Evolutionary conservation across 1,139 yeast species (phyloP).

Genomic region (Zygoascus hellenicus): DNA sequence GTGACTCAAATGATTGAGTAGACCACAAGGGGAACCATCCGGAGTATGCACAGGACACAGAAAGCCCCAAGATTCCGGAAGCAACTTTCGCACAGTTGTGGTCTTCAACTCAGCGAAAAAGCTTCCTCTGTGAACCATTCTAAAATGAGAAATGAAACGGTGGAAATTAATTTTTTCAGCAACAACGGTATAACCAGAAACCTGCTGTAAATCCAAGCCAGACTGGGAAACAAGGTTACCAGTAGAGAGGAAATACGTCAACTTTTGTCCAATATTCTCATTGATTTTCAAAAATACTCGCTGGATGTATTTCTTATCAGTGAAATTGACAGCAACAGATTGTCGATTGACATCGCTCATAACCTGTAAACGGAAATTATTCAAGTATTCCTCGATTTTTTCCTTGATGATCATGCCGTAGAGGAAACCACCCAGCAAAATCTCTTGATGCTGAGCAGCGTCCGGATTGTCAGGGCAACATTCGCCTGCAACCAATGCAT

Average conservation of each 20-base stretch:
- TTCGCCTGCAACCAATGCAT: slow-evolving; percentile 93
- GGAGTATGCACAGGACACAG: slow-evolving; percentile 99
- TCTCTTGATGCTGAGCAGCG: slow-evolving; percentile 98
- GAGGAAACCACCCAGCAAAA: slow-evolving; percentile 88
- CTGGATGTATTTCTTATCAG: slow-evolving; percentile 74
- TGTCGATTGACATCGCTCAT: slow-evolving; percentile 79
- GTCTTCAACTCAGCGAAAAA: slow-evolving; percentile 98
- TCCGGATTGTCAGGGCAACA: slow-evolving; percentile 98
- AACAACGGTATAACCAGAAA: slow-evolving; percentile 95
- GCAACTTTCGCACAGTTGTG: slow-evolving; percentile 89
- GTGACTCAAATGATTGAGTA: slow-evolving; percentile 92
- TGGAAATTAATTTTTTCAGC: slow-evolving; percentile 97
- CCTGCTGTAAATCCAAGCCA: slow-evolving; percentile 96
- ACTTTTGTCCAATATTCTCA: slow-evolving; percentile 90
- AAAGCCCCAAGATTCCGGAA: slow-evolving; percentile 99
- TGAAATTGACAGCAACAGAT: slow-evolving; percentile 66
- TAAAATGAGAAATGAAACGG: slow-evolving; percentile 92
- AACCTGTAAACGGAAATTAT: slow-evolving; percentile 64
- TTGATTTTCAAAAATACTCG: slow-evolving; percentile 75
- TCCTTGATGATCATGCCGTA: slow-evolving; percentile 97
- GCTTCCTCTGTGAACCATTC: slow-evolving; percentile 99
- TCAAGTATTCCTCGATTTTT: slow-evolving; percentile 88
- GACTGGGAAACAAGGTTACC: slow-evolving; percentile 97
- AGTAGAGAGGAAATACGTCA: slow-evolving; percentile 90
- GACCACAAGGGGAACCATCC: slow-evolving; percentile 99